Percentiles rank a stretch among this genome's conserved stretches.
Conservation (phyloP, 345 rosid genomes). For the Combretum micranthum region DNA sequence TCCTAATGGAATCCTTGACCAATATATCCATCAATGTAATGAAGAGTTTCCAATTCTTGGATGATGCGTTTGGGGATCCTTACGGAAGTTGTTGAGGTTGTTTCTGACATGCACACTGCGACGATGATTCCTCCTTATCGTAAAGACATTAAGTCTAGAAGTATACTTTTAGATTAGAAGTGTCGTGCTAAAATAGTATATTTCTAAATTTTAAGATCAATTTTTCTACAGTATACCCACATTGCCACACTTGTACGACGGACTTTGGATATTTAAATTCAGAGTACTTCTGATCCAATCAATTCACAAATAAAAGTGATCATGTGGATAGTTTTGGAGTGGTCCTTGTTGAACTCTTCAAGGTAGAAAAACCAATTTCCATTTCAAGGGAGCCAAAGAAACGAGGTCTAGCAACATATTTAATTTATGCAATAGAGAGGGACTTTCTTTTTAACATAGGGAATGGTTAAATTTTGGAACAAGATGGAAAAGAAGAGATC, state of each 20-base stretch:
- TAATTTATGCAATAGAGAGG: constrained; percentile 10
- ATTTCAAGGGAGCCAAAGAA: background rate
- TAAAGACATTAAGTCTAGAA: constrained; percentile 10
- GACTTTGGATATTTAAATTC: constrained; percentile 17
- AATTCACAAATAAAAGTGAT: constrained; percentile 19
- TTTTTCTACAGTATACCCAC: constrained; percentile 13
- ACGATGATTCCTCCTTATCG: constrained; percentile 5
- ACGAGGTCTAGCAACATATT: constrained; percentile 6
- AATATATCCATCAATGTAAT: constrained; percentile 2
- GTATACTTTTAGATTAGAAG: constrained; percentile 13
- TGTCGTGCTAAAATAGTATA: constrained; percentile 9
- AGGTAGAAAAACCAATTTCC: constrained; percentile 7
- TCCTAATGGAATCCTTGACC: constrained; percentile 10
- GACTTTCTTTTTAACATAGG: constrained; percentile 2
- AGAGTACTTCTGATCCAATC: constrained; percentile 16
- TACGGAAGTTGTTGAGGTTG: constrained; percentile 7
- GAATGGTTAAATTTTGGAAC: constrained; percentile 1
- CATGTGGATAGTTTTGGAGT: too few species aligned
- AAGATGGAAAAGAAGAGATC: constrained; percentile 8
- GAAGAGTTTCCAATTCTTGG: background rate
- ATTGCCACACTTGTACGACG: constrained; percentile 7
- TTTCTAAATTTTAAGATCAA: constrained; percentile 11
- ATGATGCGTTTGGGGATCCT: constrained; percentile 11
- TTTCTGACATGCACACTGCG: constrained; percentile 13
- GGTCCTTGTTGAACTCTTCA: constrained; percentile 10